Evolutionary conservation across 139 green algal species (phyloP).

Genomic region (Nannochloris sp.): DNA sequence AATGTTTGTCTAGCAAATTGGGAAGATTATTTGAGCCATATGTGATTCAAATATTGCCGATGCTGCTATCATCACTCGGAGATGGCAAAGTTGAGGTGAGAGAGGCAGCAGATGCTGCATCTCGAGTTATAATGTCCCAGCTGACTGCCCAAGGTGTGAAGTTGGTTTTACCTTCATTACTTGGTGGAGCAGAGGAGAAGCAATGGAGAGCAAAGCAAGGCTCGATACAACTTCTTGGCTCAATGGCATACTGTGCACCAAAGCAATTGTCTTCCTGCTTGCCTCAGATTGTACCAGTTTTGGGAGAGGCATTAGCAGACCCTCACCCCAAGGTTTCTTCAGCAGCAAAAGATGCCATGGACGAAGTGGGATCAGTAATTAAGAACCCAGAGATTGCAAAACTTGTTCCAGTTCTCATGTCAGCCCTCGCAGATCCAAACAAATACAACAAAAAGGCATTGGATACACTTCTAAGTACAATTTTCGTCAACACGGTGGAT

Average conservation of each 20-base stretch:
- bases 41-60: constrained; percentile 87
- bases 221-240: constrained; percentile 81
- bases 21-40: constrained; percentile 98
- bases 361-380: constrained; percentile 86
- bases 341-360: constrained; percentile 67
- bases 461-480: constrained; percentile 71
- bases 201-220: constrained; percentile 94
- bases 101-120: constrained; percentile 62
- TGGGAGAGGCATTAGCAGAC: constrained; percentile 69
- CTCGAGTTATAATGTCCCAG: constrained; percentile 87
- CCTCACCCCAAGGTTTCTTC: constrained; percentile 85
- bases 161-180: constrained; percentile 86
- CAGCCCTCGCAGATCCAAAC: constrained; percentile 78
- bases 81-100: constrained; percentile 57
- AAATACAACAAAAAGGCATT: constrained; percentile 54
- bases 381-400: constrained; percentile 83
- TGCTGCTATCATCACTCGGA: constrained; percentile 84
- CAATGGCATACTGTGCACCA: constrained; percentile 93
- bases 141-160: constrained; percentile 85
- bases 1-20: constrained; percentile 84
- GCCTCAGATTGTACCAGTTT: constrained; percentile 82
- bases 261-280: constrained; percentile 87
- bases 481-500: constrained; percentile 94
- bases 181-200: constrained; percentile 79
- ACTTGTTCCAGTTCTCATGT: constrained; percentile 74